Evolutionary conservation across 345 rosid genomes (phyloP).

Genomic region (Cardamine occulta): DNA sequence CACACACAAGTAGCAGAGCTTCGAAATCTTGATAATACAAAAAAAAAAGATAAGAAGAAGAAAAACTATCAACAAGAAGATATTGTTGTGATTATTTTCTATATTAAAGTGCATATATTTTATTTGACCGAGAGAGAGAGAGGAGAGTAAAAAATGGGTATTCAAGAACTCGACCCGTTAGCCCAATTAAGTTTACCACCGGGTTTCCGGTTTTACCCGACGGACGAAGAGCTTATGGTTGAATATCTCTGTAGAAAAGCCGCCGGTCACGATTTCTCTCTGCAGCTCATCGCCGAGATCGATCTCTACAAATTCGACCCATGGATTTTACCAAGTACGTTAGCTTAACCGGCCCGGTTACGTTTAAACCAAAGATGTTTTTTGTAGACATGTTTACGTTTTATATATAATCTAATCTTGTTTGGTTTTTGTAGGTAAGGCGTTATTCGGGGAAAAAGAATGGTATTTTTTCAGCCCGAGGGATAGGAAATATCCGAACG

Average conservation of each 20-base stretch:
- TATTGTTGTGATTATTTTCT: neutral
- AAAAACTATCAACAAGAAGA: neutral
- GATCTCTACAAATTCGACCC: constrained; percentile 95
- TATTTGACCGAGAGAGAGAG: neutral
- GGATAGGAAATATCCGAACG: constrained; percentile 94
- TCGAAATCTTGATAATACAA: constrained; percentile 15
- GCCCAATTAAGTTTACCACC: constrained; percentile 89
- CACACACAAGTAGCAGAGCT: constrained; percentile 22
- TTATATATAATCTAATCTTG: neutral
- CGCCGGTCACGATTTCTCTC: constrained; percentile 73
- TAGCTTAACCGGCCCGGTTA: constrained; percentile 17
- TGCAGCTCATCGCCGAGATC: constrained; percentile 77
- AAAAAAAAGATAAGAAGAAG: neutral
- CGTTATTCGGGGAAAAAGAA: constrained; percentile 88
- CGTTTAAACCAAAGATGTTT: neutral
- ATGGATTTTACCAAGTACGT: constrained; percentile 83
- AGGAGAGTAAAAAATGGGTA: constrained; percentile 55
- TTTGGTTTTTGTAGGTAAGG: constrained; percentile 63
- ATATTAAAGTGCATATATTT: constrained; percentile 11
- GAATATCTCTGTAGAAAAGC: constrained; percentile 85
- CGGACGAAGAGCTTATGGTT: constrained; percentile 92
- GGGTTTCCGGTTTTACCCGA: constrained; percentile 94
- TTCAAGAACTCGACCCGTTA: constrained; percentile 68
- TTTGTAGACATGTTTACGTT: neutral
- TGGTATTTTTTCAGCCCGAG: constrained; percentile 97